Base-by-base conservation (phyloP, 768 basidiomycete genomes). In the Inosperma sp. region DNA sequence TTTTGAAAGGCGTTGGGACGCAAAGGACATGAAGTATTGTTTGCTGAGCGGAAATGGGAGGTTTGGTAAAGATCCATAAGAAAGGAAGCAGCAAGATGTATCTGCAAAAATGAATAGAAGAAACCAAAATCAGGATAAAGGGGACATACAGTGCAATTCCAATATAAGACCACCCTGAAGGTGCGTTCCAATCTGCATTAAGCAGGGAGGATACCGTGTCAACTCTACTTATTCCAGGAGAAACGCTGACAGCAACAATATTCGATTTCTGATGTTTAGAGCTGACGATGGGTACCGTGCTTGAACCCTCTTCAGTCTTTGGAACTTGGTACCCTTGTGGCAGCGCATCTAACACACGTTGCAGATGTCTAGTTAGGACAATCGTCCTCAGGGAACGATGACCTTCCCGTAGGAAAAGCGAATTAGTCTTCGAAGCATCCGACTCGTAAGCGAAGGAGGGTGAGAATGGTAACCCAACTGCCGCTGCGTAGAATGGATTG, bases 401-500 rank as follows among this genome's bases (percentile, higher is more conserved):
- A 16, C 87, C 86, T 66, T 91, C 88, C 5, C 65, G 64, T n/a
- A 79, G 66, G 56, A 84, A 72, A 6, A 77, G 55, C 5, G 75
- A 69, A 12, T 63, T 60, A 0, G 56, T 55, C 21, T 49, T 53
- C 33, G 49, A 31, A 26, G 33, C 13, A 63, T 59, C 7, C 60
- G 65, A 52, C 56, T 55, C 56, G 58, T 70, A 36, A 12, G 55
- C 33, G 50, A 69, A 48, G 35, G 60, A 59, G 14, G 57, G 55
- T 29, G 53, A 50, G 39, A 58, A 63, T 19, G 62, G 69, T 56
- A 58, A 40, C 4, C 78, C 75, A 3, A 80, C 72, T 0, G 89
- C 86, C 1, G 93, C 90, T 2, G 91, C 84, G 59, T 95, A 96
- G 58, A 91, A 90, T 2, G 92, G 92, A 52, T 93, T 92, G 62